Conservation (phyloP, 176 grass and related monocot species). For the Carex scoparia region DNA sequence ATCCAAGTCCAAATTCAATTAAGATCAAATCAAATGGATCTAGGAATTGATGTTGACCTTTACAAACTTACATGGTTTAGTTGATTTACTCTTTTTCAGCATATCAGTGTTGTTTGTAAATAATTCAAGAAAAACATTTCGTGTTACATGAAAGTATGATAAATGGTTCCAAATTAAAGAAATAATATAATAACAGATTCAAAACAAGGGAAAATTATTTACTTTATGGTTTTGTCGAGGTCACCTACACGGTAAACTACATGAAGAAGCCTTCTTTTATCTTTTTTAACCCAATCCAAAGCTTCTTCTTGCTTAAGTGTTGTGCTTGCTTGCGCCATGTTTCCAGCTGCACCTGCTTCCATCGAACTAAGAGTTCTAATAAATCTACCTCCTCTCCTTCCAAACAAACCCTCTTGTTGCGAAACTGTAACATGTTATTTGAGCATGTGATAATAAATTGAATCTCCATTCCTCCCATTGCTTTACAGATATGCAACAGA, state of each 20-base stretch:
- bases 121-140: background rate
- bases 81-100: background rate
- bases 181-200: background rate
- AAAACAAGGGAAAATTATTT: background rate
- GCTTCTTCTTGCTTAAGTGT: constrained; percentile 51
- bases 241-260: constrained; percentile 95
- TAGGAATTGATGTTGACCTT: background rate
- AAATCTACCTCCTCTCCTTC: constrained; percentile 32
- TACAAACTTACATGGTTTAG: background rate
- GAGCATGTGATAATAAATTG: background rate
- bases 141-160: background rate
- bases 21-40: background rate
- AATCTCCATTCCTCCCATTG: background rate
- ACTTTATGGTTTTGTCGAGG: constrained; percentile 96
- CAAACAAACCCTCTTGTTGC: constrained; percentile 39
- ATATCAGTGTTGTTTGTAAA: background rate
- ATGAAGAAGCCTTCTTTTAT: constrained; percentile 73
- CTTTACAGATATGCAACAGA: background rate
- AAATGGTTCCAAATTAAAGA: background rate
- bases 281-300: constrained; percentile 74
- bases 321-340: constrained; percentile 30
- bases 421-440: constrained; percentile 29
- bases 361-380: constrained; percentile 33
- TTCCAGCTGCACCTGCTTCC: constrained; percentile 33
- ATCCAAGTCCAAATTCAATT: background rate